Conservation (phyloP, 1,284 basidiomycete species). For the Rhodotorula sp. region DNA sequence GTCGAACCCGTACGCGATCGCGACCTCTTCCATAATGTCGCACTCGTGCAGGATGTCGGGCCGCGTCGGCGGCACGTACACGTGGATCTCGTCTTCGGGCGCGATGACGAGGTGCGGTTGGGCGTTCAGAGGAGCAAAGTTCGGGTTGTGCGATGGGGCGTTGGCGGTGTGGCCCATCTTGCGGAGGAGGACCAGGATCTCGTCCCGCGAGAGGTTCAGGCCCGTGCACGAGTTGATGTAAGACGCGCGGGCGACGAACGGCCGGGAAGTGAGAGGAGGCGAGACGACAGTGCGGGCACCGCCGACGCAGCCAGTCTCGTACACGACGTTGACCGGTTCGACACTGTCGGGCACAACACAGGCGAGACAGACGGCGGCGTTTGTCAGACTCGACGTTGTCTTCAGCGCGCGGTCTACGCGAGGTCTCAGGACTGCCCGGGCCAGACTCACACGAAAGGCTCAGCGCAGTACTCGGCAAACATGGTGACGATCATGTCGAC, state of each 20-base stretch:
- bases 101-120: constrained; percentile 47
- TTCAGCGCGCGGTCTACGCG: too few species aligned
- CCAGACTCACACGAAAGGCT: constrained; percentile 76
- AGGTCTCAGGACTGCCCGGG: background rate
- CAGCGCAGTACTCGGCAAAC: constrained; percentile 94
- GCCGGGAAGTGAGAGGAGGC: constrained; percentile 72
- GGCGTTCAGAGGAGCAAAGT: constrained; percentile 53
- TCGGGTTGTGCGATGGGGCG: constrained; percentile 38
- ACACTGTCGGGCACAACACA: constrained; percentile 59
- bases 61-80: constrained; percentile 82
- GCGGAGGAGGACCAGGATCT: constrained; percentile 65
- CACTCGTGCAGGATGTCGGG: constrained; percentile 98
- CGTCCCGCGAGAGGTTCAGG: constrained; percentile 62
- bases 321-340: constrained; percentile 80
- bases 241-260: constrained; percentile 72
- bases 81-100: constrained; percentile 63
- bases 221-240: constrained; percentile 97
- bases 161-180: constrained; percentile 61
- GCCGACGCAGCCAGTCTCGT: constrained; percentile 54
- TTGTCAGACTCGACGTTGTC: background rate
- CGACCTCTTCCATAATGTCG: constrained; percentile 97
- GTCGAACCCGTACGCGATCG: constrained; percentile 97
- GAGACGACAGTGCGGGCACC: constrained; percentile 72
- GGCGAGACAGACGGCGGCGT: background rate
- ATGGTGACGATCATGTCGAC: constrained; percentile 91